Evolutionary conservation across 495 filamentous ascomycete genomes (phyloP).

Genomic region (Glonium stellatum): DNA sequence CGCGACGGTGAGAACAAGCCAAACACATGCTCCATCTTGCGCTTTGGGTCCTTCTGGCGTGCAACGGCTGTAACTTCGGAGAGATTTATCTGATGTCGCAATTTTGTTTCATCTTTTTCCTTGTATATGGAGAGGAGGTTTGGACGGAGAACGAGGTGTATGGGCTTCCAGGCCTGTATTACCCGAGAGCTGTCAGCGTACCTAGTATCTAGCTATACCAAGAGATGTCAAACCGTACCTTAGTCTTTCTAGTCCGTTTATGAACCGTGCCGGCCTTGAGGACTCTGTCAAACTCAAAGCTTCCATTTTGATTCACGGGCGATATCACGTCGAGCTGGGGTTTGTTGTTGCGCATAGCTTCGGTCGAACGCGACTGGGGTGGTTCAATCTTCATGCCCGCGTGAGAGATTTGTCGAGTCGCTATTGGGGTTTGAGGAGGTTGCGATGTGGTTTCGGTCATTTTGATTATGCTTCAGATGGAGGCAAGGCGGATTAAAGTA

Average conservation of each 20-base stretch:
- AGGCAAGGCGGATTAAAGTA: neutral
- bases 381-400: slow-evolving; percentile 23
- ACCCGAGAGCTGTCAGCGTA: slow-evolving; percentile 2
- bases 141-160: slow-evolving; percentile 84
- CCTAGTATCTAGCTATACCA: neutral
- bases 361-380: slow-evolving; percentile 11
- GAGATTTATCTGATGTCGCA: slow-evolving; percentile 78
- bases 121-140: slow-evolving; percentile 96
- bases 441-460: slow-evolving; percentile 17
- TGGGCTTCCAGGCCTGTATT: slow-evolving; percentile 71
- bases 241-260: slow-evolving; percentile 88
- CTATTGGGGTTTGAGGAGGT: slow-evolving; percentile 7
- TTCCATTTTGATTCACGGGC: slow-evolving; percentile 89
- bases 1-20: slow-evolving; percentile 87
- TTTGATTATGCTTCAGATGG: neutral
- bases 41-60: slow-evolving; percentile 78
- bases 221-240: slow-evolving; percentile 47
- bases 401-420: slow-evolving; percentile 5
- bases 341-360: slow-evolving; percentile 41
- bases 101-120: slow-evolving; percentile 77
- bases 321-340: slow-evolving; percentile 52
- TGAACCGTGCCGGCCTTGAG: slow-evolving; percentile 78
- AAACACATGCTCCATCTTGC: slow-evolving; percentile 72
- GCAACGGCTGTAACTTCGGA: slow-evolving; percentile 89
- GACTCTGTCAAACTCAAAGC: slow-evolving; percentile 89